Evolutionary conservation across 768 basidiomycete genomes (phyloP).

Genomic region (Steccherinum ochraceum): DNA sequence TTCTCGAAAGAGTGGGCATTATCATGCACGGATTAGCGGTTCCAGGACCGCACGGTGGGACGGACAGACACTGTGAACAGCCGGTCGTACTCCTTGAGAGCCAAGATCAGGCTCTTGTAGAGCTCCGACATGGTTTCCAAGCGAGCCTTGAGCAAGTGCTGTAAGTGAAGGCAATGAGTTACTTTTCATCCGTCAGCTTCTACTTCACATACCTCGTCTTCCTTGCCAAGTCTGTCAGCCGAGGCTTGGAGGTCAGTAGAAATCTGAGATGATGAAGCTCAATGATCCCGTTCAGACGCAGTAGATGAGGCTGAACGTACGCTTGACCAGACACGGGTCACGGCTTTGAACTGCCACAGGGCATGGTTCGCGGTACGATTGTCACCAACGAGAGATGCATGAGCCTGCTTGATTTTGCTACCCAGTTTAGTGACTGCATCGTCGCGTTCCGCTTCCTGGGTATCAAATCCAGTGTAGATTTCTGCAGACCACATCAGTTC

Average conservation of each 20-base stretch:
- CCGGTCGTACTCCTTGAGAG: not conserved
- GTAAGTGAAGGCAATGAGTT: not conserved
- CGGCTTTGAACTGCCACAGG: not conserved
- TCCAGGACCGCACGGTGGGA: not conserved
- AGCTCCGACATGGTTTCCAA: not conserved
- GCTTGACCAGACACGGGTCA: not conserved
- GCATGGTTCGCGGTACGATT: not conserved
- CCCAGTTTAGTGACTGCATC: not conserved
- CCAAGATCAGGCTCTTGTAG: not conserved
- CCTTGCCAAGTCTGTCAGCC: not conserved
- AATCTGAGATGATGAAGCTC: not conserved
- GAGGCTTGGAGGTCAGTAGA: not conserved
- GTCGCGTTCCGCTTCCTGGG: not conserved
- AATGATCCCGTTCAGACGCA: not conserved
- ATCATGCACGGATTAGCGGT: no score
- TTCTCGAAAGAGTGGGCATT: no score
- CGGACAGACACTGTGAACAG: not conserved
- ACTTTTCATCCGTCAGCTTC: no score
- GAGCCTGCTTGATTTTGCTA: not conserved
- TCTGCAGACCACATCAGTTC: not conserved
- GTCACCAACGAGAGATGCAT: not conserved
- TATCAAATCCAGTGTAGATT: not conserved
- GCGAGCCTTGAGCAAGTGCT: not conserved
- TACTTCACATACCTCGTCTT: no score
- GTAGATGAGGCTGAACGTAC: not conserved